Evolutionary conservation across 345 rosid genomes (phyloP).

Genomic region (Dipteronia dyeriana): DNA sequence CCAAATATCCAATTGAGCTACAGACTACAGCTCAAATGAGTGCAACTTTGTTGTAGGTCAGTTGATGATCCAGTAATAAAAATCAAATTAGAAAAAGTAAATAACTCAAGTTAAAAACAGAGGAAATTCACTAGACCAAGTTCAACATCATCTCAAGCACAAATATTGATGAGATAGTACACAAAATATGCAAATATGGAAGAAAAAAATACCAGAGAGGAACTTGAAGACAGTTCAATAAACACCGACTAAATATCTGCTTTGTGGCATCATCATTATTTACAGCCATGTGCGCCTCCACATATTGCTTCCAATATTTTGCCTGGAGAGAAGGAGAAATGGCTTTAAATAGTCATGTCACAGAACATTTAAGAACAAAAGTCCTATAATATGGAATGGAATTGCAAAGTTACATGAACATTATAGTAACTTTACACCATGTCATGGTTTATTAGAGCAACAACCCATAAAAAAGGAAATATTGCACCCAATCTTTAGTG

Average conservation of each 20-base stretch:
- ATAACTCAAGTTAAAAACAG: background rate
- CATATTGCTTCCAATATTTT: constrained; percentile 95
- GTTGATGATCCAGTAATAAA: background rate
- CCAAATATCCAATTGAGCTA: background rate
- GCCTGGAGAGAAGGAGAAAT: constrained; percentile 52
- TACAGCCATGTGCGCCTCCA: constrained; percentile 81
- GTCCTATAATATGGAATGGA: background rate
- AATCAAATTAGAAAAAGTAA: background rate
- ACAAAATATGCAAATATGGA: background rate
- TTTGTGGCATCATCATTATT: constrained; percentile 90
- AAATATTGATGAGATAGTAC: constrained; percentile 1
- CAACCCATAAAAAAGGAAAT: background rate
- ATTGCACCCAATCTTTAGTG: background rate
- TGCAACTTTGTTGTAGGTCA: background rate
- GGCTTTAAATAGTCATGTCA: background rate
- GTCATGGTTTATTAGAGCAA: background rate
- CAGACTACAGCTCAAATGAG: background rate
- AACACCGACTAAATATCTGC: constrained; percentile 91
- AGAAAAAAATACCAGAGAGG: constrained; percentile 74
- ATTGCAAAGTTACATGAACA: background rate
- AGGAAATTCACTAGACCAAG: constrained; percentile 7
- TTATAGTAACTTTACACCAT: background rate
- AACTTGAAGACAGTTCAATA: constrained; percentile 88
- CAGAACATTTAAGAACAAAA: background rate
- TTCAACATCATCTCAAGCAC: background rate